Conservation (phyloP, 306 rosid genomes). For the Lathyrus oleraceus region DNA sequence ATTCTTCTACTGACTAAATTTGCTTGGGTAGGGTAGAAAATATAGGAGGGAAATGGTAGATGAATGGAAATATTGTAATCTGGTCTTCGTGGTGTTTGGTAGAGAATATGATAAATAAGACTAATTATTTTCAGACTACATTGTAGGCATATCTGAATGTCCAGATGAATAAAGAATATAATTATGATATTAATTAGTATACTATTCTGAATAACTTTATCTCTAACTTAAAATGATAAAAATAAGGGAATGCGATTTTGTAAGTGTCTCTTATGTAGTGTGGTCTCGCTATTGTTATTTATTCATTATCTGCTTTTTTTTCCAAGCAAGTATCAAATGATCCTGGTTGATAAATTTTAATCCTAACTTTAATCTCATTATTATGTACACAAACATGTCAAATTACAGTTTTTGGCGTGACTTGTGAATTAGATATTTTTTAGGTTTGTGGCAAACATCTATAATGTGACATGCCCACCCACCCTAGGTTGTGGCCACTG, state of each 20-base stretch:
- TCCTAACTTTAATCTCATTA: background rate
- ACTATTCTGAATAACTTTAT: background rate
- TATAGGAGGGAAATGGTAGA: background rate
- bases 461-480: background rate
- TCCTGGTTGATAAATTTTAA: background rate
- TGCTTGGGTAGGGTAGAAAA: slow-evolving; percentile 1
- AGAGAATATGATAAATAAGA: slow-evolving; percentile 4
- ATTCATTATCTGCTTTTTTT: background rate
- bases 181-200: slow-evolving; percentile 2
- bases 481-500: background rate
- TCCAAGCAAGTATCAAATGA: background rate
- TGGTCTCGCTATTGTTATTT: background rate
- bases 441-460: background rate
- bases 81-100: background rate
- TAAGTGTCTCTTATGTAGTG: slow-evolving; percentile 1
- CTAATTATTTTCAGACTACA: slow-evolving; percentile 5
- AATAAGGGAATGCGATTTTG: slow-evolving; percentile 1
- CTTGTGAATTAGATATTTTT: background rate
- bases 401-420: background rate
- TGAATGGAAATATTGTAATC: slow-evolving; percentile 8
- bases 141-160: slow-evolving; percentile 10
- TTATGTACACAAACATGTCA: background rate
- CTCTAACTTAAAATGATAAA: background rate
- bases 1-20: slow-evolving; percentile 4
- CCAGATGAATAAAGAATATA: background rate